These are phyloP conservation scores for Theobroma cacao DNA, from an alignment of 345 rosid species.

Conservation along the genomic window DNA sequence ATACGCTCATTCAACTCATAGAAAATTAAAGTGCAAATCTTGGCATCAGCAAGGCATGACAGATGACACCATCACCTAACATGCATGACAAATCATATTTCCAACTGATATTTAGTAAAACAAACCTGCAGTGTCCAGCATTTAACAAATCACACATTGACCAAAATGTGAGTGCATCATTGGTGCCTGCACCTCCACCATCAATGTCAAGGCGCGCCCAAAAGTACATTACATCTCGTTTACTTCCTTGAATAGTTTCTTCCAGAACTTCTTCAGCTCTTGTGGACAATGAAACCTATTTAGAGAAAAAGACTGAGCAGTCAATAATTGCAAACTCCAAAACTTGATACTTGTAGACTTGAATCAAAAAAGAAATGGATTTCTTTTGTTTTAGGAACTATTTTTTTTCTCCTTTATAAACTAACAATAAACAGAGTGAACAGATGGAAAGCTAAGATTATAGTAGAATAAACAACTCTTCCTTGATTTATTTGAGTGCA, in stretches of 20 bases:
- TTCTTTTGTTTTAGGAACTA: neutral
- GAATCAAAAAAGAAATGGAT: constrained; percentile 1
- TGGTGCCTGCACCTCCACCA: constrained; percentile 33
- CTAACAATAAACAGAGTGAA: neutral
- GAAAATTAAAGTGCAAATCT: constrained; percentile 1
- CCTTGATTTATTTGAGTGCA: neutral
- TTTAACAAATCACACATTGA: constrained; percentile 73
- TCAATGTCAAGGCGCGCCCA: constrained; percentile 60
- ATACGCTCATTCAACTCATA: neutral
- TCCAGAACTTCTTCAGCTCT: constrained; percentile 63
- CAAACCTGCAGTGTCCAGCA: constrained; percentile 72
- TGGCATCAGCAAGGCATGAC: neutral
- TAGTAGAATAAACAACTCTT: neutral
- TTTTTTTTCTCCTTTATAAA: neutral
- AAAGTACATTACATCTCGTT: constrained; percentile 64
- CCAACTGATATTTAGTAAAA: constrained; percentile 7
- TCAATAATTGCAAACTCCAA: neutral
- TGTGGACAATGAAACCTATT: constrained; percentile 61
- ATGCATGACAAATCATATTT: neutral
- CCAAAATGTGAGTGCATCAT: constrained; percentile 59
- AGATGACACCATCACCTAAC: constrained; percentile 9
- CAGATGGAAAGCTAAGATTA: neutral
- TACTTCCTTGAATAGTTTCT: constrained; percentile 48
- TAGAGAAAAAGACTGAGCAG: constrained; percentile 15
- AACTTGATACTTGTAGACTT: neutral